These are phyloP conservation scores for Amylostereum areolatum DNA, from an alignment of 1,284 basidiomycete genomes.

Conservation along the genomic window DNA sequence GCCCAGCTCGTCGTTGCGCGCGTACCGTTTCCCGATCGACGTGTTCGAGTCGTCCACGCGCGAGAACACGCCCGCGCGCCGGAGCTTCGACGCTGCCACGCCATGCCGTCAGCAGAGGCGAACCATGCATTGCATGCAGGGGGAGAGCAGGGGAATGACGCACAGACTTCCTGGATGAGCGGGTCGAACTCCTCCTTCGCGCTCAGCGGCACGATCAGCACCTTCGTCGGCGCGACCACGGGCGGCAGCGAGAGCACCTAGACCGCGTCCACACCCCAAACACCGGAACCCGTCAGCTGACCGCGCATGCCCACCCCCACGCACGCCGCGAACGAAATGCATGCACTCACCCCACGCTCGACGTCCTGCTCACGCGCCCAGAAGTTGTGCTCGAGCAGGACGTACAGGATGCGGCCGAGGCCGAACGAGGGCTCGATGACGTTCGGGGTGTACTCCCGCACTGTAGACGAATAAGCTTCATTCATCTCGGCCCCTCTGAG, in stretches of 20 bases:
- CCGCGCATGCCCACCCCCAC: too few species aligned
- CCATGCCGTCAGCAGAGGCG: too few species aligned
- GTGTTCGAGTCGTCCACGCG: conserved; percentile 95
- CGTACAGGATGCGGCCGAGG: conserved; percentile 94
- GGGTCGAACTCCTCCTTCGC: conserved; percentile 83
- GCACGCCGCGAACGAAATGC: conserved; percentile 17
- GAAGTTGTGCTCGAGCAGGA: conserved; percentile 92
- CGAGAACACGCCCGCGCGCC: conserved; percentile 84
- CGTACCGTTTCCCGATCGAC: conserved; percentile 95
- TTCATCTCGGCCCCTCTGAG: too few species aligned
- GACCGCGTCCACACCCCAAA: conserved; percentile 8
- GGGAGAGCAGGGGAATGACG: conserved; percentile 42
- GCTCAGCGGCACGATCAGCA: conserved; percentile 94
- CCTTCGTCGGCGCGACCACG: conserved; percentile 93
- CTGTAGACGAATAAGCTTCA: too few species aligned
- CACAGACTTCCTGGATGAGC: conserved; percentile 86
- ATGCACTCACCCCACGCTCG: conserved; percentile 71
- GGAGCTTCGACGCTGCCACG: conserved; percentile 77
- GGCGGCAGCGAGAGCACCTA: conserved; percentile 89
- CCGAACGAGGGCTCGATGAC: conserved; percentile 99
- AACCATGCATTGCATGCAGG: too few species aligned
- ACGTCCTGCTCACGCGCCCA: conserved; percentile 92
- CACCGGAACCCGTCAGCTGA: conserved; percentile 1
- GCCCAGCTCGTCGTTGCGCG: conserved; percentile 97
- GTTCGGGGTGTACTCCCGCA: conserved; percentile 94